Conservation (phyloP, 2,329 filamentous ascomycete species). For the Periconia digitata region DNA sequence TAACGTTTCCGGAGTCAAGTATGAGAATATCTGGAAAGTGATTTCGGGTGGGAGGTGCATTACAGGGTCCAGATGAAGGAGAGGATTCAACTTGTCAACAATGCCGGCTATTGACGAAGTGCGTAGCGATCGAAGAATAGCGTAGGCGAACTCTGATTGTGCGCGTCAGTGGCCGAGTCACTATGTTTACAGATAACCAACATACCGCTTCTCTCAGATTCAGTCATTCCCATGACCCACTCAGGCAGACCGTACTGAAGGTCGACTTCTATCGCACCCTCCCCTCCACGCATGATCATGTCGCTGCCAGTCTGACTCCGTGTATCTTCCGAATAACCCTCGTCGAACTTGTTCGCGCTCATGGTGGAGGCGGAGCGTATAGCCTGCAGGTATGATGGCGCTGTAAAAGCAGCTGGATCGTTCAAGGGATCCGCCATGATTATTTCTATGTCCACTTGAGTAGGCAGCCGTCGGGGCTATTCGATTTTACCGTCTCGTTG, state of each 20-base stretch:
- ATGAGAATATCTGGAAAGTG: conserved; percentile 84
- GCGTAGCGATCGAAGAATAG: conserved; percentile 74
- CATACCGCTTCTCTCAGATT: conserved; percentile 59
- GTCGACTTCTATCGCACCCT: conserved; percentile 36
- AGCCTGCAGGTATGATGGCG: conserved; percentile 37
- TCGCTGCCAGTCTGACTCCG: conserved; percentile 52
- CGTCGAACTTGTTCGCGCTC: conserved; percentile 61
- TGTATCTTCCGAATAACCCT: conserved; percentile 82
- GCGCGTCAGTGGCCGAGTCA: not conserved
- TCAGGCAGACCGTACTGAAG: conserved; percentile 50
- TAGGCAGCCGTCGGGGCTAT: not conserved
- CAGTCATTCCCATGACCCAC: conserved; percentile 57
- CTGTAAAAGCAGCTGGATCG: conserved; percentile 28
- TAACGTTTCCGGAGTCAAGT: conserved; percentile 78
- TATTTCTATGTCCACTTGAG: conserved; percentile 11
- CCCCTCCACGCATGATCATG: conserved; percentile 39
- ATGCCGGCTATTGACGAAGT: conserved; percentile 79
- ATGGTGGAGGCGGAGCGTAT: conserved; percentile 41
- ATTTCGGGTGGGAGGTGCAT: conserved; percentile 85
- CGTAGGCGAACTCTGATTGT: conserved; percentile 74
- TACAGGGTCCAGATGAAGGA: conserved; percentile 92
- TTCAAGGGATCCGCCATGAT: conserved; percentile 36
- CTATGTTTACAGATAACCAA: not conserved
- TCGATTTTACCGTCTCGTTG: not conserved
- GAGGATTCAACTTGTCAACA: conserved; percentile 75